Conservation (phyloP, 2,329 filamentous ascomycete species). For the Fusarium sp. region DNA sequence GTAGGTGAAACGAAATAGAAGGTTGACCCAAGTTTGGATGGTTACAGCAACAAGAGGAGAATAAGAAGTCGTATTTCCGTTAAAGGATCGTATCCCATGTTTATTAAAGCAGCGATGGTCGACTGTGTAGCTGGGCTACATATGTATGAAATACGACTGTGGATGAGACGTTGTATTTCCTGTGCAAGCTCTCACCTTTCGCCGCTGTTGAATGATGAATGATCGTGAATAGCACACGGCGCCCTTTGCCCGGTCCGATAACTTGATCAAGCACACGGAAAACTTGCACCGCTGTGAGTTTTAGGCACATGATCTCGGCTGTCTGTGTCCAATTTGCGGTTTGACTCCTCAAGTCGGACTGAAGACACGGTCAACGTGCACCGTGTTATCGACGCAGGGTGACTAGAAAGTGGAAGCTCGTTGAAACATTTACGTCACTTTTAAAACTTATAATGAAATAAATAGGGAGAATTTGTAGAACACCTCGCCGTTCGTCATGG, state of each 20-base stretch:
- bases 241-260: slow-evolving; percentile 48
- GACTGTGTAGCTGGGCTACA: no score
- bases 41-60: background rate
- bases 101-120: no score
- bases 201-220: slow-evolving; percentile 4
- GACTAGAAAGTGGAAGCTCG: no score
- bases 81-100: no score
- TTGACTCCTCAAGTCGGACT: slow-evolving; percentile 45
- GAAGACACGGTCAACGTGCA: slow-evolving; percentile 45
- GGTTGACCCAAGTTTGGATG: no score
- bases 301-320: slow-evolving; percentile 49
- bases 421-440: no score
- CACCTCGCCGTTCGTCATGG: no score
- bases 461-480: no score
- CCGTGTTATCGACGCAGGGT: slow-evolving; percentile 14
- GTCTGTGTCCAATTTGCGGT: background rate
- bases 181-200: slow-evolving; percentile 52
- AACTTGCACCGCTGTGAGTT: slow-evolving; percentile 38
- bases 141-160: no score
- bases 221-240: slow-evolving; percentile 50
- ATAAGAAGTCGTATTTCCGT: background rate
- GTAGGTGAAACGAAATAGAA: background rate
- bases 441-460: no score
- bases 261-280: slow-evolving; percentile 46
- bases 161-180: slow-evolving; percentile 15